phyloP scores from a whole-genome alignment of 805 yeast genomes.

The Sungouiella thailandica region DNA sequence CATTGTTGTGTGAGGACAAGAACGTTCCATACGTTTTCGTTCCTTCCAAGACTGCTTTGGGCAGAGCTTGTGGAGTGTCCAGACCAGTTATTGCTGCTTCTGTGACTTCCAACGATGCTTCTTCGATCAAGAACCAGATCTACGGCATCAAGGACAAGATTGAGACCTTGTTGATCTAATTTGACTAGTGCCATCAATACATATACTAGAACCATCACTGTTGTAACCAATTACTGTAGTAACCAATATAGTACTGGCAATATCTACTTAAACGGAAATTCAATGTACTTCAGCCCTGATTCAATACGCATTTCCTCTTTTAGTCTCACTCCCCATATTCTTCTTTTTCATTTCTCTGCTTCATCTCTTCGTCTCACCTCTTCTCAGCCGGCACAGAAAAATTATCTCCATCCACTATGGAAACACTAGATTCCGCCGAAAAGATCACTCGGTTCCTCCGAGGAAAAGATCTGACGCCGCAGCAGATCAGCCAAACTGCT shows the following conservation, averaged over 20 bases:
- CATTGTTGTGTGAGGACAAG: conserved; percentile 97
- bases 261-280: too few relatives aligned
- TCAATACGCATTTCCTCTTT: too few relatives aligned
- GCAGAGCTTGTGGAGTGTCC: conserved; percentile 99
- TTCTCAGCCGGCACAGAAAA: not conserved
- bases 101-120: conserved; percentile 96
- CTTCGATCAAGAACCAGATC: conserved; percentile 95
- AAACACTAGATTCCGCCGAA: conserved; percentile 28
- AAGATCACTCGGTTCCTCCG: conserved; percentile 54
- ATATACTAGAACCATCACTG: too few relatives aligned
- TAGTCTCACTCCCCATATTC: too few relatives aligned
- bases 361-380: not conserved
- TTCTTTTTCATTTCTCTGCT: too few relatives aligned
- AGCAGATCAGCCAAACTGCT: conserved; percentile 36
- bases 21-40: conserved; percentile 99
- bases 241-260: too few relatives aligned
- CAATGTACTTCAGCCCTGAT: too few relatives aligned
- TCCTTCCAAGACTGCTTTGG: conserved; percentile 96
- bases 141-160: conserved; percentile 98
- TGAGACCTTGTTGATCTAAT: conserved; percentile 89
- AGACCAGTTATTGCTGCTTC: conserved; percentile 99
- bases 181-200: too few relatives aligned
- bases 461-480: conserved; percentile 42
- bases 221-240: too few relatives aligned
- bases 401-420: conserved; percentile 1